Conservation (phyloP, 768 basidiomycete species). For the Mycena venus region DNA sequence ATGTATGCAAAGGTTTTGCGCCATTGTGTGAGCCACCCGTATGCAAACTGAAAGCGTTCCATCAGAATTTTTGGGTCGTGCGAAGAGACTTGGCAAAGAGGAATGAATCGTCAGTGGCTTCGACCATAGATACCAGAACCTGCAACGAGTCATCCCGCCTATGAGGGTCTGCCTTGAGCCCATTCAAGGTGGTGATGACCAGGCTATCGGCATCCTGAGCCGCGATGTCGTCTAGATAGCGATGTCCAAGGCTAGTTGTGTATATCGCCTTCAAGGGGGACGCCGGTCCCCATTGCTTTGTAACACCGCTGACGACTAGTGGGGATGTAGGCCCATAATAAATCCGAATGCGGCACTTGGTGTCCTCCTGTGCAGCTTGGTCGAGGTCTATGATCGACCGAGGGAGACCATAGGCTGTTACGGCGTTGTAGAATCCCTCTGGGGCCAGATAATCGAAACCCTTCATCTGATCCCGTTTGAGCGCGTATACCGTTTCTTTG, state of each 20-base stretch:
- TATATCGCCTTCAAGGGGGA: conserved; percentile 44
- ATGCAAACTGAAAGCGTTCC: conserved; percentile 22
- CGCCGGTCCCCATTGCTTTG: conserved; percentile 43
- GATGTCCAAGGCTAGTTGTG: conserved; percentile 39
- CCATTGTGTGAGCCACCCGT: conserved; percentile 24
- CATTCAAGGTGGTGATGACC: not conserved
- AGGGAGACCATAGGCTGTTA: conserved; percentile 44
- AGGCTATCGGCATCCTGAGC: conserved; percentile 7
- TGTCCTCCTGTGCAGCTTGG: conserved; percentile 37
- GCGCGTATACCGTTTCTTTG: conserved; percentile 35
- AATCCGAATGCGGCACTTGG: conserved; percentile 35
- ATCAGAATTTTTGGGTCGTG: not conserved
- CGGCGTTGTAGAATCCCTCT: conserved; percentile 48
- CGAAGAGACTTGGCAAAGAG: conserved; percentile 3
- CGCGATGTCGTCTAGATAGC: conserved; percentile 36
- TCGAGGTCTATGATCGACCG: conserved; percentile 42
- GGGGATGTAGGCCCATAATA: conserved; percentile 41
- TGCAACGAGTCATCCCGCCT: not conserved
- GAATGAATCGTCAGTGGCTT: conserved; percentile 5
- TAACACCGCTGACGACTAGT: conserved; percentile 40
- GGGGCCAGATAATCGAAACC: conserved; percentile 46
- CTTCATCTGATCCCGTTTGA: conserved; percentile 48
- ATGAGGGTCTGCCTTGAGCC: conserved; percentile 28
- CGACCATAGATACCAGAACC: not conserved
- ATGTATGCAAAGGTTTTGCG: not conserved